Conservation (phyloP, 2,329 filamentous ascomycete species). For the Emydomyces testavorans region DNA sequence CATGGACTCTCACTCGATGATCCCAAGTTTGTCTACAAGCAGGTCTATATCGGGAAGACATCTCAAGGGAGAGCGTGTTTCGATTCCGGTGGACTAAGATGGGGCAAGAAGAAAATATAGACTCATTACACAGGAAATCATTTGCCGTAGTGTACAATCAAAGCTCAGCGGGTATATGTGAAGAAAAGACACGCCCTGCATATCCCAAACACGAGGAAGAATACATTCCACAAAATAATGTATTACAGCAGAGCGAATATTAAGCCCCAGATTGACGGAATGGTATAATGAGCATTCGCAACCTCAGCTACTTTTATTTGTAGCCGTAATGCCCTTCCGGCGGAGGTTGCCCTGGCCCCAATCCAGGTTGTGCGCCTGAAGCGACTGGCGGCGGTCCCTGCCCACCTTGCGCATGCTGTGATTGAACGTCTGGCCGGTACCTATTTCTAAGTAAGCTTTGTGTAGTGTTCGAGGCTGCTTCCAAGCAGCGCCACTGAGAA, state of each 20-base stretch:
- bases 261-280: background rate
- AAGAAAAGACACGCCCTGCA: no score
- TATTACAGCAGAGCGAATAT: background rate
- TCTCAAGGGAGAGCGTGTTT: no score
- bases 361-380: conserved; percentile 3
- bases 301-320: conserved; percentile 5
- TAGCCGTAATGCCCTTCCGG: conserved; percentile 11
- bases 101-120: no score
- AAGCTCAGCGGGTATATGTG: no score
- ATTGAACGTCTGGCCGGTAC: conserved; percentile 17
- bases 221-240: no score
- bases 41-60: no score
- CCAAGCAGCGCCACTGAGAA: background rate
- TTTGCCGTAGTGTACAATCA: no score
- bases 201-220: no score
- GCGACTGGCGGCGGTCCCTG: conserved; percentile 9
- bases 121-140: no score
- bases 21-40: no score
- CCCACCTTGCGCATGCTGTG: conserved; percentile 13
- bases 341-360: conserved; percentile 7
- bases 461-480: background rate
- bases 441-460: conserved; percentile 8
- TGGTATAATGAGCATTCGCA: background rate
- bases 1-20: no score
- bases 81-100: no score